A percentile compares a stretch with the other conserved stretches of the same genome.
Evolutionary conservation across 192 early-diverging fungal genomes (phyloP).

Genomic region (Rhizophagus prolifer): DNA sequence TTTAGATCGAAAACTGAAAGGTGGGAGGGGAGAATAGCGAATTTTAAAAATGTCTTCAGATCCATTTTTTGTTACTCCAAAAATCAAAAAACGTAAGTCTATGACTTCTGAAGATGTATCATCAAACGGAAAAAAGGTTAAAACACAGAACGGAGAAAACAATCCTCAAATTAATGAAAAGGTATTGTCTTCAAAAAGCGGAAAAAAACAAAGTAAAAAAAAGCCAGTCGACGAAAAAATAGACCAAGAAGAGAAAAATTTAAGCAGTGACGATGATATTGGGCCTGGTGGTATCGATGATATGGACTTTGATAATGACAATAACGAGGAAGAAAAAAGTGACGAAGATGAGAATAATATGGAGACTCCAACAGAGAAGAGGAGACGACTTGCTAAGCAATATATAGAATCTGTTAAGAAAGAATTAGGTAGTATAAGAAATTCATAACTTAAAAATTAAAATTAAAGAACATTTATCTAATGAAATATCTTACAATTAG

Average conservation of each 20-base stretch:
- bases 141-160: constrained; percentile 19
- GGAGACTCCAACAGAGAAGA: constrained; percentile 92
- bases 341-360: constrained; percentile 64
- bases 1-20: no score
- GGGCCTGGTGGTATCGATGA: constrained; percentile 58
- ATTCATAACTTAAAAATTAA: neutral
- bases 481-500: constrained; percentile 33
- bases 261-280: constrained; percentile 46
- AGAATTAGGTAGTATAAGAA: constrained; percentile 44
- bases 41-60: neutral
- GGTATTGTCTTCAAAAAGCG: constrained; percentile 22
- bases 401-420: constrained; percentile 83
- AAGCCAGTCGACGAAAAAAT: neutral
- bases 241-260: constrained; percentile 45
- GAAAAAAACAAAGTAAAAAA: constrained; percentile 12
- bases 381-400: constrained; percentile 88
- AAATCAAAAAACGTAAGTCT: neutral
- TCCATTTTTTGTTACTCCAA: constrained; percentile 5
- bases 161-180: constrained; percentile 28
- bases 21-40: no score
- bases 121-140: neutral
- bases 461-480: neutral
- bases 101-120: neutral
- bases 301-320: constrained; percentile 50
- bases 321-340: constrained; percentile 32